Base-by-base conservation (phyloP, 176 grass and related monocot species). In the Aegilops sharonensis region DNA sequence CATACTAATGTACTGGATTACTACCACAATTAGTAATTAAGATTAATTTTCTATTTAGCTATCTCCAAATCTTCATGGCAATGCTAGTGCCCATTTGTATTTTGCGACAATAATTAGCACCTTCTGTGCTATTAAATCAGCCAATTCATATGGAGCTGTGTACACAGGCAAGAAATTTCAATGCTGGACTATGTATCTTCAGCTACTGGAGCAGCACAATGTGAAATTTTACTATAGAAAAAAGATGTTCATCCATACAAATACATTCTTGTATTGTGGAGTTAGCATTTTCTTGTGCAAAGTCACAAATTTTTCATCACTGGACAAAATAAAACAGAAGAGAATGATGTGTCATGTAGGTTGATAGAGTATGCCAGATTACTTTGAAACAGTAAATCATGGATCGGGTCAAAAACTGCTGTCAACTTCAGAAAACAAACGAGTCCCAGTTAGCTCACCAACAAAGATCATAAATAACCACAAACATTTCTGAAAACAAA, bases 391-490 rank as follows among this genome's bases (percentile, higher is more conserved):
- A 56, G 47, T 77, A 56, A 48, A 56, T 21, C 15, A 77, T 11
- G 9, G 27, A 77, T 77, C 27, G 3, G 31, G 74, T 56, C 27
- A 77, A 77, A 76, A 77, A 77, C 45, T 32, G 56, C 72, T 30
- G 24, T 56, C 50, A 50, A 29, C 15, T 54, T 56, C 15, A 32
- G 27, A 76, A 27, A 45, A 76, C 10, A 56, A 76, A 77, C 9
- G 7, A 56, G 45, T 77, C 20, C 15, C 27, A 31, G 15, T 56
- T 56, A 77, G 74, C 74, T 21, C 29, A 31, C 13, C 59, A 9
- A 59, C 20, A 57, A 77, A 77, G 31, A 34, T 81, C 60, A 59
- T 50, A 78, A 62, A 83, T 36, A 68, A n/a, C 40, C 34, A 87
- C 72, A 86, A 86, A 42, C 24, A 6, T 61, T 25, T n/a, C 48